Percentiles rank a stretch among this genome's conserved stretches.
phyloP scores from a whole-genome alignment of 164 flowering plant species.

The Nelumbo lutea region DNA sequence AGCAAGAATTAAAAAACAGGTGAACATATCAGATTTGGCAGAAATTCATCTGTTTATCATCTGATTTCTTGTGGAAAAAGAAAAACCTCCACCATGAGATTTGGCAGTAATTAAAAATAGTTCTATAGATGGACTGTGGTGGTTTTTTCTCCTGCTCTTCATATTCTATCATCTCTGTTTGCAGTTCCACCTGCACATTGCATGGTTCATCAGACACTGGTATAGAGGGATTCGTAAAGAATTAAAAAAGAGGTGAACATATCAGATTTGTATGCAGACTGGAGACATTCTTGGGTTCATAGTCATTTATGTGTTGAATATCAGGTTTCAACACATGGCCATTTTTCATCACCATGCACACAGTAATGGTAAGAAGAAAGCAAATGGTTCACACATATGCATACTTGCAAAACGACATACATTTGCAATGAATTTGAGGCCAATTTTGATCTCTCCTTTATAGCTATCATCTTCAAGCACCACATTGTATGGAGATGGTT shows the following conservation, averaged over 20 bases:
- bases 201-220: too few species aligned
- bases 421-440: conserved; percentile 47
- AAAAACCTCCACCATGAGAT: conserved; percentile 24
- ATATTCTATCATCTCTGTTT: conserved; percentile 11
- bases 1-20: not conserved
- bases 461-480: conserved; percentile 80
- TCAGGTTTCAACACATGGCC: too few species aligned
- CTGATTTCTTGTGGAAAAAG: conserved; percentile 5
- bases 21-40: not conserved
- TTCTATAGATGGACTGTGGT: conserved; percentile 17
- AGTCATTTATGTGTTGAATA: too few species aligned
- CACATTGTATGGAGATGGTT: conserved; percentile 61
- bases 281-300: too few species aligned
- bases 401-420: conserved; percentile 29
- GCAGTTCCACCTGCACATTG: conserved; percentile 31
- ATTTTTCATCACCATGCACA: too few species aligned
- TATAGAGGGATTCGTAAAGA: not conserved
- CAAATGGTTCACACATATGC: too few species aligned
- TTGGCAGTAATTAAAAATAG: conserved; percentile 25
- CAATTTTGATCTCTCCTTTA: conserved; percentile 65
- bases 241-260: not conserved
- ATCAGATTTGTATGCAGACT: not conserved
- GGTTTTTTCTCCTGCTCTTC: conserved; percentile 12
- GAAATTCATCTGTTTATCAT: not conserved
- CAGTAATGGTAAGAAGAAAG: not conserved